Percentiles rank a stretch among this genome's conserved stretches.
phyloP scores from a whole-genome alignment of 2,329 filamentous ascomycete species.

The Arthrinium phaeospermum region DNA sequence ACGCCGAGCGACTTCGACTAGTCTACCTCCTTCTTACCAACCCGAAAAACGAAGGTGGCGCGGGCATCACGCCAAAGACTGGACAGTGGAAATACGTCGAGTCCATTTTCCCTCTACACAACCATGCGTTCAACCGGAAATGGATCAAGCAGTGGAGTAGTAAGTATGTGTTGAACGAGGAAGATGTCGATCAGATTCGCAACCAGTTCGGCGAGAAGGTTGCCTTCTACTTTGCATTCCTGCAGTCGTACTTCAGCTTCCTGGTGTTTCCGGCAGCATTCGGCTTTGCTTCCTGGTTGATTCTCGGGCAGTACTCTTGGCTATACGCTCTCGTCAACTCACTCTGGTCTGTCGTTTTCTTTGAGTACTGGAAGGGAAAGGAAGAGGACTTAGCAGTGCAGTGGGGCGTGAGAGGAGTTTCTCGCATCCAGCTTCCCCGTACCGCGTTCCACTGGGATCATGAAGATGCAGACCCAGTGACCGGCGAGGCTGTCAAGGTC shows the following conservation, averaged over 20 bases:
- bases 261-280: constrained; percentile 81
- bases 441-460: constrained; percentile 81
- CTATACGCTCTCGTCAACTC: constrained; percentile 79
- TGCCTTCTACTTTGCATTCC: constrained; percentile 94
- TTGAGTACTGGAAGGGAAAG: constrained; percentile 96
- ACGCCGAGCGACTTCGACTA: constrained; percentile 86
- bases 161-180: constrained; percentile 69
- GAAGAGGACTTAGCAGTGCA: constrained; percentile 84
- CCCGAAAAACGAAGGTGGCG: constrained; percentile 75
- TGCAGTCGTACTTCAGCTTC: constrained; percentile 88
- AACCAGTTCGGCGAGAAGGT: constrained; percentile 82
- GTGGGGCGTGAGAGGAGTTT: constrained; percentile 89
- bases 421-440: constrained; percentile 77
- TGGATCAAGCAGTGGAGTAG: constrained; percentile 79
- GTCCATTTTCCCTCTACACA: constrained; percentile 80
- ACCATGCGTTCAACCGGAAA: constrained; percentile 74
- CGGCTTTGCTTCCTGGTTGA: constrained; percentile 77
- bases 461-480: constrained; percentile 78
- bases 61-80: constrained; percentile 72
- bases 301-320: constrained; percentile 85
- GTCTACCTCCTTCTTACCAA: constrained; percentile 86
- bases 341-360: constrained; percentile 88
- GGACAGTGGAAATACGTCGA: constrained; percentile 76
- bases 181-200: constrained; percentile 75
- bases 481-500: constrained; percentile 76